Conservation (phyloP, 257 asterid species). For the Ilex asprella region DNA sequence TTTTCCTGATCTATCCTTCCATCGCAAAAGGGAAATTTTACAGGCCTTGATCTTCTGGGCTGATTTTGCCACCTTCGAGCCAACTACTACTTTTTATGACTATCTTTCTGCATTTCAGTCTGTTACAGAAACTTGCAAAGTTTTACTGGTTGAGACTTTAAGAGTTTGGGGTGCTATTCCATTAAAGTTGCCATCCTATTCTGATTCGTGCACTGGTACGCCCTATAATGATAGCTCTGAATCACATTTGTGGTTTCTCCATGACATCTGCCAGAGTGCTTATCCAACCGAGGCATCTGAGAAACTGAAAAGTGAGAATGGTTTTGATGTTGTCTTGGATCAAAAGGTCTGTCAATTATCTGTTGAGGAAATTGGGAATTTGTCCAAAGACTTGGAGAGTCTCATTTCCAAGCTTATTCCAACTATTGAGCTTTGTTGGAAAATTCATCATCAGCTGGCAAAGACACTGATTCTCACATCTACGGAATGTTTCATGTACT, state of each 20-base stretch:
- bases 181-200: constrained; percentile 27
- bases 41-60: constrained; percentile 53
- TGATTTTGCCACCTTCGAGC: constrained; percentile 56
- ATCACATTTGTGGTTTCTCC: constrained; percentile 49
- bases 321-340: constrained; percentile 26
- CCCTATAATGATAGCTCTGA: constrained; percentile 31
- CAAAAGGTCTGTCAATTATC: constrained; percentile 35
- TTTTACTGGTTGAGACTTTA: constrained; percentile 38
- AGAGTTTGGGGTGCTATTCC: constrained; percentile 67
- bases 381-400: constrained; percentile 43
- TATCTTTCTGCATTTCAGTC: constrained; percentile 82
- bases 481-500: constrained; percentile 77
- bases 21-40: constrained; percentile 47
- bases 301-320: constrained; percentile 24
- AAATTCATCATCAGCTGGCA: constrained; percentile 61
- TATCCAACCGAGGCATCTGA: constrained; percentile 30
- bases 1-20: constrained; percentile 65
- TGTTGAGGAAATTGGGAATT: constrained; percentile 40
- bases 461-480: constrained; percentile 48
- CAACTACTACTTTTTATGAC: constrained; percentile 53
- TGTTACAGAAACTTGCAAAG: constrained; percentile 66
- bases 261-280: constrained; percentile 38
- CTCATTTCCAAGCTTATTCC: constrained; percentile 58
- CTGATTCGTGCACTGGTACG: constrained; percentile 35
- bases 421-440: constrained; percentile 68